A percentile compares a stretch with the other conserved stretches of the same genome.
Evolutionary conservation across 2,329 filamentous ascomycete genomes (phyloP).

Genomic region (Aureobasidium lini): DNA sequence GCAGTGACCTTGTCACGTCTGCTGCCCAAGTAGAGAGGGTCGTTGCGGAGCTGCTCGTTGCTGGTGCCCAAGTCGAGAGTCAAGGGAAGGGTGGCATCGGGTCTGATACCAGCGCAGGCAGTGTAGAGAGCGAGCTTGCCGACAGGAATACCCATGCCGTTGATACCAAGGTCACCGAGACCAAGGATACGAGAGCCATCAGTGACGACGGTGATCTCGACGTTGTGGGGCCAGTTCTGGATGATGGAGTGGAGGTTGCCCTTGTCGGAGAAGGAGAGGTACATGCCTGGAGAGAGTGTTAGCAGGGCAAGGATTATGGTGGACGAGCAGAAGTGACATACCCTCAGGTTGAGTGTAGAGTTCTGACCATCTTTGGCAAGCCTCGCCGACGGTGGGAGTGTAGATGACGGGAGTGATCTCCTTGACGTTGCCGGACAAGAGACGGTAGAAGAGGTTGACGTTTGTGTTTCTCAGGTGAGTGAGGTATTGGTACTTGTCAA

Average conservation of each 20-base stretch:
- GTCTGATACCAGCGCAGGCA: conserved; percentile 88
- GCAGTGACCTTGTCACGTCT: conserved; percentile 71
- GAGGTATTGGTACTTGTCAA: conserved; percentile 81
- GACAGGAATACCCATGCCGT: conserved; percentile 96
- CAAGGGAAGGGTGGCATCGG: conserved; percentile 57
- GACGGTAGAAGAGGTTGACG: conserved; percentile 73
- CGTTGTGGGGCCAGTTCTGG: conserved; percentile 86
- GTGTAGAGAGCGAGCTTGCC: conserved; percentile 95
- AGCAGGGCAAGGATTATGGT: neutral
- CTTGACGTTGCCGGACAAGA: conserved; percentile 67
- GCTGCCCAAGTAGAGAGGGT: conserved; percentile 87
- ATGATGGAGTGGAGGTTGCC: conserved; percentile 85
- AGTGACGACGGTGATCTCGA: conserved; percentile 94
- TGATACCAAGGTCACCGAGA: conserved; percentile 89
- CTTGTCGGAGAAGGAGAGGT: conserved; percentile 90
- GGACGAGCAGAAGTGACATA: conserved; percentile 22
- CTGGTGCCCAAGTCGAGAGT: conserved; percentile 56
- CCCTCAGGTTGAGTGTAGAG: conserved; percentile 93
- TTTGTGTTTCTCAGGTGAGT: conserved; percentile 68
- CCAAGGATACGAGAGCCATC: conserved; percentile 91
- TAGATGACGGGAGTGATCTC: conserved; percentile 80
- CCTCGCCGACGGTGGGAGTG: conserved; percentile 87
- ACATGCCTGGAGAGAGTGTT: conserved; percentile 50
- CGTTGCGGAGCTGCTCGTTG: conserved; percentile 59
- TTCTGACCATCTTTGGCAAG: conserved; percentile 92